Evolutionary conservation across 1,139 yeast species (phyloP).

Genomic region (Martiniozyma asiatica): DNA sequence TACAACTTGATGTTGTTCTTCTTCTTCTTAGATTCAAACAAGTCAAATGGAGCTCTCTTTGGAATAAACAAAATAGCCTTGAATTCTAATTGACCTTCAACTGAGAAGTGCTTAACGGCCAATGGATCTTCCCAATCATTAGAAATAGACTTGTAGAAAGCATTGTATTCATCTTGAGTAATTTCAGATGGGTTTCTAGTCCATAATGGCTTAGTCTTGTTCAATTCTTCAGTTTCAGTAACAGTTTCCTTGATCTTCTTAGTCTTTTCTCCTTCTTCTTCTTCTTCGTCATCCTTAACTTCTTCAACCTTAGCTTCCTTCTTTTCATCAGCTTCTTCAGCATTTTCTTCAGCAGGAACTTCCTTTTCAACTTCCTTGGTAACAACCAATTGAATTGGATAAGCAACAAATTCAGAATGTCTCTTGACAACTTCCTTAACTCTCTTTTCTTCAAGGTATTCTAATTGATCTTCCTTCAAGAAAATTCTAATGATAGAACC

Average conservation of each 20-base stretch:
- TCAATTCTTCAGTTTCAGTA: constrained; percentile 91
- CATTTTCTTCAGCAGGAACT: constrained; percentile 40
- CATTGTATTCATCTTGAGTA: constrained; percentile 96
- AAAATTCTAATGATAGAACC: constrained; percentile 94
- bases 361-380: constrained; percentile 95
- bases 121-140: constrained; percentile 99
- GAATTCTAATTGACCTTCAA: constrained; percentile 99
- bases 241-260: constrained; percentile 67
- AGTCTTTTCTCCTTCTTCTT: constrained; percentile 52
- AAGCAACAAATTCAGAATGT: constrained; percentile 98
- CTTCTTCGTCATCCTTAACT: constrained; percentile 55
- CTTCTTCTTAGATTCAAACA: constrained; percentile 97
- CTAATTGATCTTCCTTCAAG: constrained; percentile 98
- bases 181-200: constrained; percentile 98
- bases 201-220: constrained; percentile 99
- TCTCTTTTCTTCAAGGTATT: constrained; percentile 98
- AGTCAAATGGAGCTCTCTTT: constrained; percentile 98
- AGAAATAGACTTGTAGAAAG: constrained; percentile 98
- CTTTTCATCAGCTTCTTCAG: constrained; percentile 45
- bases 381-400: constrained; percentile 97
- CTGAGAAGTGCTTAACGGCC: constrained; percentile 99
- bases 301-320: constrained; percentile 68
- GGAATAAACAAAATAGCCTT: constrained; percentile 96
- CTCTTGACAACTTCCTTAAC: constrained; percentile 98
- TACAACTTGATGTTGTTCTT: constrained; percentile 97